A percentile compares a stretch with the other conserved stretches of the same genome.
Conservation (phyloP, 352 stramenopile species). For the Pythium myriotylum region DNA sequence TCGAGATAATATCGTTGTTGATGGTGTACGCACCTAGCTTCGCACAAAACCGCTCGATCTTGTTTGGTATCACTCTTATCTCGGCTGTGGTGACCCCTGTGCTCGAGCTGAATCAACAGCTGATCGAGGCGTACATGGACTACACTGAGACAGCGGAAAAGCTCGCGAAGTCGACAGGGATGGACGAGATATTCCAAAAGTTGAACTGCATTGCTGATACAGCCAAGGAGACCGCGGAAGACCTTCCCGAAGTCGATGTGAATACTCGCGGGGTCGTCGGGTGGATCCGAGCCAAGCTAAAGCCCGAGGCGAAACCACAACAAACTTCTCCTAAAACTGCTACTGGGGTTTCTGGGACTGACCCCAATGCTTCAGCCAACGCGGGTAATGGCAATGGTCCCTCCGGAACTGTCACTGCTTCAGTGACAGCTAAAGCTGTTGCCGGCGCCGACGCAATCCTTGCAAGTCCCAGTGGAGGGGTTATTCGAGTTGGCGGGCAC, state of each 20-base stretch:
- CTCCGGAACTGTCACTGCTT: too few species aligned
- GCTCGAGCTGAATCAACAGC: constrained; percentile 58
- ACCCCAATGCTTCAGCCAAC: too few species aligned
- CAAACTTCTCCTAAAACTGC: too few species aligned
- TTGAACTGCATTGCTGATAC: constrained; percentile 14
- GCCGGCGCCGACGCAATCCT: neutral
- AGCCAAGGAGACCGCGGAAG: constrained; percentile 15
- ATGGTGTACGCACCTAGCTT: constrained; percentile 27
- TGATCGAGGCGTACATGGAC: constrained; percentile 56
- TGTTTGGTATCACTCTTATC: constrained; percentile 43
- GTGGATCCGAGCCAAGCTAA: constrained; percentile 5
- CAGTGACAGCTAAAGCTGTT: neutral
- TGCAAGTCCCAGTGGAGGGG: neutral
- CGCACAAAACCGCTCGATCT: constrained; percentile 17
- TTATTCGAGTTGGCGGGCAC: too few species aligned
- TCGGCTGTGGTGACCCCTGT: constrained; percentile 40
- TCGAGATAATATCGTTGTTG: constrained; percentile 49
- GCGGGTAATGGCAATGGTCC: too few species aligned
- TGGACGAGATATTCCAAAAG: constrained; percentile 30
- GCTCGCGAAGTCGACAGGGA: constrained; percentile 27
- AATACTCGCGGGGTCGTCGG: constrained; percentile 13
- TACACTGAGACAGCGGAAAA: constrained; percentile 44
- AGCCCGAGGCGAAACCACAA: neutral
- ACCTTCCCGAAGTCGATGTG: constrained; percentile 17
- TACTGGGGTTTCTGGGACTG: neutral